Percentiles rank a stretch among this genome's conserved stretches.
These are phyloP conservation scores for Tulasnella sp. DNA, from an alignment of 768 basidiomycete species.

Conservation along the genomic window DNA sequence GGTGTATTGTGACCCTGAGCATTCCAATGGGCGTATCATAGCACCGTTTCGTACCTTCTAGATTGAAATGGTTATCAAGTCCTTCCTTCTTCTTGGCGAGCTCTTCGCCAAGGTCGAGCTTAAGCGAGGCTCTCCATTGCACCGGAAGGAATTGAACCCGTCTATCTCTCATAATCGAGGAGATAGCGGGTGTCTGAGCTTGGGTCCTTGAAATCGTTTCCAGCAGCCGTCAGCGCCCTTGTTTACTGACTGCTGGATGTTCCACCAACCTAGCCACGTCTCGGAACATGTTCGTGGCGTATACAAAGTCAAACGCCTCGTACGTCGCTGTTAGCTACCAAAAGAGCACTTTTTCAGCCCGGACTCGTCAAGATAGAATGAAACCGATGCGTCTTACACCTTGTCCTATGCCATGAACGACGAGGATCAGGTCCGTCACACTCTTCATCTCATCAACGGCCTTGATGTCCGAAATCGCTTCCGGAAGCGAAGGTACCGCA, in stretches of 20 bases:
- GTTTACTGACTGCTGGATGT: neutral
- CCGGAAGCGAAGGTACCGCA: neutral
- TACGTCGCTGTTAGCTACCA: slow-evolving; percentile 27
- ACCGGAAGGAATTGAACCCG: slow-evolving; percentile 34
- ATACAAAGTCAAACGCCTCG: slow-evolving; percentile 34
- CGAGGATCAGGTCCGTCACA: slow-evolving; percentile 33
- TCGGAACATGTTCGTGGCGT: slow-evolving; percentile 31
- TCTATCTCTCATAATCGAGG: slow-evolving; percentile 30
- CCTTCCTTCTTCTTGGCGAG: slow-evolving; percentile 27
- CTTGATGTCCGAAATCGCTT: neutral
- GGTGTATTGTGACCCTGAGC: neutral
- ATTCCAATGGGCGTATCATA: neutral
- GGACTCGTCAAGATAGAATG: neutral
- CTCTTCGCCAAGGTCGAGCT: slow-evolving; percentile 26
- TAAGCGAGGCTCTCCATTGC: slow-evolving; percentile 30
- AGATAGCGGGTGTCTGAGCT: slow-evolving; percentile 28
- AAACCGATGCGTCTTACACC: slow-evolving; percentile 15
- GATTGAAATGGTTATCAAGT: slow-evolving; percentile 32
- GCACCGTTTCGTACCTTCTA: slow-evolving; percentile 21
- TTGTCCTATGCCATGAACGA: slow-evolving; percentile 35
- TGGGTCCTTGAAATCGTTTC: slow-evolving; percentile 24
- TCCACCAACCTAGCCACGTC: slow-evolving; percentile 26
- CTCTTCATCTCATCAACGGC: slow-evolving; percentile 21
- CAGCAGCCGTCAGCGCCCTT: neutral
- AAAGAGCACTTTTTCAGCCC: neutral